Evolutionary conservation across 1,284 basidiomycete genomes (phyloP).

Genomic region (Coriolopsis trogii): DNA sequence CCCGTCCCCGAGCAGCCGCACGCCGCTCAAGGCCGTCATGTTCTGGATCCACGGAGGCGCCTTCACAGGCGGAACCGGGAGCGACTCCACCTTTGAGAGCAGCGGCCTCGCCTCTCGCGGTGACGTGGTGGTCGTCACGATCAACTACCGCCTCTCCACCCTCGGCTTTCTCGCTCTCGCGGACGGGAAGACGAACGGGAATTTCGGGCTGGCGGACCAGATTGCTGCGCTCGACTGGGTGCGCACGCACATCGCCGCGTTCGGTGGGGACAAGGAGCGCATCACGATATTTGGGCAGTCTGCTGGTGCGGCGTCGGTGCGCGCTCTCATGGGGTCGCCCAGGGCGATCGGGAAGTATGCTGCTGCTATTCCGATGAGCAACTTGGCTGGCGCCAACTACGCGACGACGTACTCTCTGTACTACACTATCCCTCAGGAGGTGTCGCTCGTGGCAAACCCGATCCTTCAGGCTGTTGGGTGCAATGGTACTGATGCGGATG

Average conservation of each 20-base stretch:
- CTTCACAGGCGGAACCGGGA: slow-evolving; percentile 42
- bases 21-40: slow-evolving; percentile 43
- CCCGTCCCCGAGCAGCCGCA: slow-evolving; percentile 24
- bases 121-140: slow-evolving; percentile 49
- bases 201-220: slow-evolving; percentile 45
- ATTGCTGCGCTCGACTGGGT: slow-evolving; percentile 41
- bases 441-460: slow-evolving; percentile 34
- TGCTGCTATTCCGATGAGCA: slow-evolving; percentile 51
- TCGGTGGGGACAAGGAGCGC: slow-evolving; percentile 40
- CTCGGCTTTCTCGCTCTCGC: slow-evolving; percentile 45
- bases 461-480: slow-evolving; percentile 41
- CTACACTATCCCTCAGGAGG: slow-evolving; percentile 38
- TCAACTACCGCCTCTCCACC: slow-evolving; percentile 49
- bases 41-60: slow-evolving; percentile 52
- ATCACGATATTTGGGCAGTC: slow-evolving; percentile 46
- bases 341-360: slow-evolving; percentile 47
- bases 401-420: slow-evolving; percentile 45
- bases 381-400: slow-evolving; percentile 48
- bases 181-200: slow-evolving; percentile 42
- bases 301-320: slow-evolving; percentile 41
- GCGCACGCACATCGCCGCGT: slow-evolving; percentile 37
- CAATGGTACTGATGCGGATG: slow-evolving; percentile 24
- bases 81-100: slow-evolving; percentile 31
- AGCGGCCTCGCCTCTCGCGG: slow-evolving; percentile 44
- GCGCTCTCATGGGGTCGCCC: slow-evolving; percentile 45